Base-by-base conservation (phyloP, 148 eudicot species). In the Vaccinium vitisidaea region DNA sequence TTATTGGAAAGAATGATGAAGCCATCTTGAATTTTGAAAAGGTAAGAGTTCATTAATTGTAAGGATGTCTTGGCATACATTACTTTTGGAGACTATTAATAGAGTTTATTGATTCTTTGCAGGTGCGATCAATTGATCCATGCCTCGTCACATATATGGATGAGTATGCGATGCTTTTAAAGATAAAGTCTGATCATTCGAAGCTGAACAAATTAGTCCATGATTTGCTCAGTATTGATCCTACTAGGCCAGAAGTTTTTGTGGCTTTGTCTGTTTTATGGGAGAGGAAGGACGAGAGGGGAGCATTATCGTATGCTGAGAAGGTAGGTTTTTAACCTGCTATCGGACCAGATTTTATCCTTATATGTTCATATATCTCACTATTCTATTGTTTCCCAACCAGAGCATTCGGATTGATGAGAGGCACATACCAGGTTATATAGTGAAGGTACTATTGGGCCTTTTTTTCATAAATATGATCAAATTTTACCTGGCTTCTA, bases 151-250 rank as follows among this genome's bases (percentile, higher is more conserved):
- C 98, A 32, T 90, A 91, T 81, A 97, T 97, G 99, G 99, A 97
- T 87, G 99, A 97, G 89, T 97, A 97, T 89, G 99, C 99, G 27
- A 93, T 97, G 93, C 98, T 97, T 84, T 91, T 97, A 61, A 97
- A 94, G 90, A 81, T 83, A 55, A 97, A 95, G 87, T 92, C 96
- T 77, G 99, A 95, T 83, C 84, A 90, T 87, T 75, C 88, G 19
- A 97, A 95, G 89, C 89, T 97, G 86, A 95, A 90, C 94, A 97
- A 95, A 88, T 86, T 97, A 85, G 95, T 97, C 59, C 96, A 95
- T 87, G 99, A 97, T 86, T 87, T 97, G 87, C 86, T 95, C 90
- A 94, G 84, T 83, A 92, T 92, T 86, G 98, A 95, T 88, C 93
- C 98, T 16, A 84, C 98, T 49, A 93, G 92, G 80, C 95, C 99